Conservation (phyloP, 805 yeast species). For the Lipomyces starkeyi region DNA sequence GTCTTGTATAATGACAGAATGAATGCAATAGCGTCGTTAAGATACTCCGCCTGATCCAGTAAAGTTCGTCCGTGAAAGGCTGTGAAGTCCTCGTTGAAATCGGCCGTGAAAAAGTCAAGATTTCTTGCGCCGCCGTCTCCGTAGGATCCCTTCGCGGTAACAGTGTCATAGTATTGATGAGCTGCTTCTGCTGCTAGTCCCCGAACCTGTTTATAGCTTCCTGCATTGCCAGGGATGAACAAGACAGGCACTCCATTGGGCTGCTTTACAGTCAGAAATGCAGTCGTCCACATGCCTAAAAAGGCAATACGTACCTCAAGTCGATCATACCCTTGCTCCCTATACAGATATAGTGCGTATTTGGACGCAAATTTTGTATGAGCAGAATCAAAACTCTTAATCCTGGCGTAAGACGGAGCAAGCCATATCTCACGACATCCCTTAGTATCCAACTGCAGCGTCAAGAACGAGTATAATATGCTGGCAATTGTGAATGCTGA, state of each 20-base stretch:
- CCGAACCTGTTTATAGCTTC: slow-evolving; percentile 86
- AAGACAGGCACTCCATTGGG: slow-evolving; percentile 87
- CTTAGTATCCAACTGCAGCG: slow-evolving; percentile 28
- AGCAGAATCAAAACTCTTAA: slow-evolving; percentile 71
- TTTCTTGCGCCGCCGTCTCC: slow-evolving; percentile 49
- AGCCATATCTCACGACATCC: slow-evolving; percentile 73
- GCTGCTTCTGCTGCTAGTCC: slow-evolving; percentile 89
- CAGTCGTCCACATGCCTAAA: neutral
- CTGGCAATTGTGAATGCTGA: slow-evolving; percentile 17
- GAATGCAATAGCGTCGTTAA: slow-evolving; percentile 83
- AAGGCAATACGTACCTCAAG: slow-evolving; percentile 17
- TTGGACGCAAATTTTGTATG: slow-evolving; percentile 76
- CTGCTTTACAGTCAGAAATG: slow-evolving; percentile 32
- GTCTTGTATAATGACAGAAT: slow-evolving; percentile 68
- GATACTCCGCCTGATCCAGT: slow-evolving; percentile 89
- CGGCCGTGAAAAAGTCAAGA: slow-evolving; percentile 87
- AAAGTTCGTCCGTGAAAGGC: slow-evolving; percentile 95
- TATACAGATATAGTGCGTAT: slow-evolving; percentile 81
- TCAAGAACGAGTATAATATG: slow-evolving; percentile 25
- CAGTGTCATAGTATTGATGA: slow-evolving; percentile 54
- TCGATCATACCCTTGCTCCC: slow-evolving; percentile 66
- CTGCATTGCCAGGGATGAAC: slow-evolving; percentile 98
- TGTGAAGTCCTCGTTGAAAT: slow-evolving; percentile 93
- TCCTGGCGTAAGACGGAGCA: slow-evolving; percentile 83
- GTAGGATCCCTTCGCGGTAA: slow-evolving; percentile 38